Evolutionary conservation across 371 early-diverging fungal species (phyloP).

Genomic region (Mucor plumbeus): DNA sequence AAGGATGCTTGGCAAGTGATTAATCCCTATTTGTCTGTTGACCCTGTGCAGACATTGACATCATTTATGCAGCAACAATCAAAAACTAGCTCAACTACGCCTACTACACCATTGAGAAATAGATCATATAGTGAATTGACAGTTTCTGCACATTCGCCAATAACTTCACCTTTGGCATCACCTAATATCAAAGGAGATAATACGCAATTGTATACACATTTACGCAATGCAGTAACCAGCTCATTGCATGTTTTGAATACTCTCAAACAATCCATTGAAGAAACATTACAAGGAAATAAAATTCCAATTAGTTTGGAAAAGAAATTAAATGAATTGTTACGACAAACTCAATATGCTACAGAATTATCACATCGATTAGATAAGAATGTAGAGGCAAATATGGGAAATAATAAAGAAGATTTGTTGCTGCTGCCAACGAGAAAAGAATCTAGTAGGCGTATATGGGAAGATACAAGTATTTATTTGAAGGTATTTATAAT

Average conservation of each 20-base stretch:
- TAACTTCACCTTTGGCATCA: constrained; percentile 24
- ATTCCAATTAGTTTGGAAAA: constrained; percentile 25
- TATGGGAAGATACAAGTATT: constrained; percentile 52
- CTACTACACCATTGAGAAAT: constrained; percentile 9
- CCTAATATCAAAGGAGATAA: constrained; percentile 27
- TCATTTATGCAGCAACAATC: constrained; percentile 1
- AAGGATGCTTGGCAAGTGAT: constrained; percentile 57
- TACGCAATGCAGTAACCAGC: constrained; percentile 42
- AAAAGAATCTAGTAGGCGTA: constrained; percentile 27
- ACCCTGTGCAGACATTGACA: constrained; percentile 11
- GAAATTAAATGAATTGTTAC: constrained; percentile 30
- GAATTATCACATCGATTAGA: constrained; percentile 35
- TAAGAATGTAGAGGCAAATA: constrained; percentile 29
- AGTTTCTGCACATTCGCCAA: constrained; percentile 21
- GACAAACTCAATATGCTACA: constrained; percentile 35
- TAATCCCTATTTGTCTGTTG: constrained; percentile 23
- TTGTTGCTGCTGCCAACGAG: constrained; percentile 11
- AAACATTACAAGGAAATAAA: constrained; percentile 11
- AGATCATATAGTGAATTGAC: constrained; percentile 35
- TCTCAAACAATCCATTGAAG: constrained; percentile 40
- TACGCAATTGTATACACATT: constrained; percentile 36
- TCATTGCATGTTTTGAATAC: constrained; percentile 44
- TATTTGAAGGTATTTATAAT: constrained; percentile 43
- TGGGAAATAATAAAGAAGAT: constrained; percentile 22
- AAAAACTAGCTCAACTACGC: background rate